phyloP scores from a whole-genome alignment of 1,284 basidiomycete species.

The Leccinum pallidistipes region DNA sequence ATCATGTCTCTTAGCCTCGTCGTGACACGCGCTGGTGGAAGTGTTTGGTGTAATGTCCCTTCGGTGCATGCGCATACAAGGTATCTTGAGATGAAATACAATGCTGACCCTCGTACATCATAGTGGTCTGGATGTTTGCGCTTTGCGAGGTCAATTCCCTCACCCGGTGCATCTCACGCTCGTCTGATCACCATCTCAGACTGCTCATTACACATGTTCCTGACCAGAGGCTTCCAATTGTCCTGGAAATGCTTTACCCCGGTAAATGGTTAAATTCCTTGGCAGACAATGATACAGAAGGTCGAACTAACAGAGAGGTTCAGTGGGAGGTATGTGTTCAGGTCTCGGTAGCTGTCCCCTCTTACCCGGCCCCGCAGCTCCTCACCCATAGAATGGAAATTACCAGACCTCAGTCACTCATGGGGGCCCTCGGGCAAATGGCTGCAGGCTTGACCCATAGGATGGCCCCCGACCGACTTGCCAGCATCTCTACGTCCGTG shows the following conservation, averaged over 20 bases:
- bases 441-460: slow-evolving; percentile 69
- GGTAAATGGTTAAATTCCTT: slow-evolving; percentile 54
- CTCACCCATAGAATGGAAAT: slow-evolving; percentile 52
- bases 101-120: not conserved
- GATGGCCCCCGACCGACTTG: slow-evolving; percentile 57
- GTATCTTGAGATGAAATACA: not conserved
- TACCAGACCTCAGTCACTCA: slow-evolving; percentile 58
- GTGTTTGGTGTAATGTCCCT: slow-evolving; percentile 23
- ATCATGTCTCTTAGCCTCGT: slow-evolving; percentile 66
- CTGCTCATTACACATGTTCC: slow-evolving; percentile 5
- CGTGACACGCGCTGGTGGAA: slow-evolving; percentile 64
- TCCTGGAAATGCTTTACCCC: slow-evolving; percentile 66
- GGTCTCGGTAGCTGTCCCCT: not conserved
- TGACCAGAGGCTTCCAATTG: slow-evolving; percentile 46
- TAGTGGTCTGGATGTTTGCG: not conserved
- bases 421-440: slow-evolving; percentile 77
- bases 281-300: slow-evolving; percentile 49
- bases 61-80: slow-evolving; percentile 19
- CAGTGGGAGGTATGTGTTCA: slow-evolving; percentile 47
- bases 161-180: not conserved
- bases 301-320: slow-evolving; percentile 62
- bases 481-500: slow-evolving; percentile 54
- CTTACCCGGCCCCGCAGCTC: slow-evolving; percentile 34
- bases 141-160: slow-evolving; percentile 22
- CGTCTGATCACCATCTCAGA: slow-evolving; percentile 19